A percentile compares a stretch with the other conserved stretches of the same genome.
Evolutionary conservation across 2,329 filamentous ascomycete genomes (phyloP).

Genomic region (Alternaria conjuncta): DNA sequence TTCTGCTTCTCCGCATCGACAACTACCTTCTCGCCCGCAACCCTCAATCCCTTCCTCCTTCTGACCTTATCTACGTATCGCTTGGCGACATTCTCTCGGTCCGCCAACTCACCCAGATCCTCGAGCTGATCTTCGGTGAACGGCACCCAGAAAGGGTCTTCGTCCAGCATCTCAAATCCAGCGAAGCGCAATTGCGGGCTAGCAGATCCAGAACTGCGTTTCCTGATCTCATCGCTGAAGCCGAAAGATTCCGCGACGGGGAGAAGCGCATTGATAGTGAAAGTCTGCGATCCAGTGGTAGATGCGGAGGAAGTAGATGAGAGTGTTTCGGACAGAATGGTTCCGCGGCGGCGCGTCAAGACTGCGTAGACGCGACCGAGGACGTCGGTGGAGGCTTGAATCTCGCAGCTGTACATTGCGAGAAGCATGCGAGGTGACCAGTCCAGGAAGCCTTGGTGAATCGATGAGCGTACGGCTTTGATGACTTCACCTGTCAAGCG

Average conservation of each 20-base stretch:
- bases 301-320: slow-evolving; percentile 96
- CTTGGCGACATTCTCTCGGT: slow-evolving; percentile 95
- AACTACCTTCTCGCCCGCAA: slow-evolving; percentile 69
- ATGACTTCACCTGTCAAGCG: slow-evolving; percentile 93
- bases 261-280: slow-evolving; percentile 86
- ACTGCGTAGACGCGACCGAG: slow-evolving; percentile 95
- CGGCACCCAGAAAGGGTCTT: slow-evolving; percentile 98
- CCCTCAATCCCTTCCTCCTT: slow-evolving; percentile 83
- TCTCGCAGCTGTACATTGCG: slow-evolving; percentile 97
- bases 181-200: slow-evolving; percentile 92
- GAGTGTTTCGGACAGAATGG: slow-evolving; percentile 87
- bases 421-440: slow-evolving; percentile 96
- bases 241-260: slow-evolving; percentile 96
- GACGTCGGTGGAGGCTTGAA: slow-evolving; percentile 94
- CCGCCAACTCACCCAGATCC: slow-evolving; percentile 91
- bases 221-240: slow-evolving; percentile 95
- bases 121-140: slow-evolving; percentile 96
- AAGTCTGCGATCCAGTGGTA: slow-evolving; percentile 91
- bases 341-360: slow-evolving; percentile 90
- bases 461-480: slow-evolving; percentile 82
- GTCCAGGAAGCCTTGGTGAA: slow-evolving; percentile 86
- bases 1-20: slow-evolving; percentile 93
- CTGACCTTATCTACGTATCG: slow-evolving; percentile 92
- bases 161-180: slow-evolving; percentile 89
- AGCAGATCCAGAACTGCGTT: slow-evolving; percentile 87